Evolutionary conservation across 139 green algal species (phyloP).

Genomic region (Axilococcus clingmanii): DNA sequence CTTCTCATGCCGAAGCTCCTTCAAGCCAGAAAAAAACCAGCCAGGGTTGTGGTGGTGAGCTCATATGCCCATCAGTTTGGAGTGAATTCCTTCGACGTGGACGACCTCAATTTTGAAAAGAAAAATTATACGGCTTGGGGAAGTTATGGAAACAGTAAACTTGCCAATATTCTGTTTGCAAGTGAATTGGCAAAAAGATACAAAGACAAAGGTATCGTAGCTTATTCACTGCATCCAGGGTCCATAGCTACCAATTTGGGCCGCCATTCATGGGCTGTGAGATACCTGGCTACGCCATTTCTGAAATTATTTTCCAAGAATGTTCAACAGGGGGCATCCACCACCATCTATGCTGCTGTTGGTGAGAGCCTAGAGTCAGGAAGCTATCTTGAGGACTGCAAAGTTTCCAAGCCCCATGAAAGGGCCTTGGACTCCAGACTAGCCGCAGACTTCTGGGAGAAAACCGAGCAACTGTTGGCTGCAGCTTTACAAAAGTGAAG

Average conservation of each 20-base stretch:
- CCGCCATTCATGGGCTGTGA: conserved; percentile 11
- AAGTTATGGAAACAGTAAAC: conserved; percentile 44
- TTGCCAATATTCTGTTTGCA: conserved; percentile 38
- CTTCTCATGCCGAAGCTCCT: conserved; percentile 21
- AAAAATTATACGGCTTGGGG: conserved; percentile 9
- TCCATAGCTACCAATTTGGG: conserved; percentile 65
- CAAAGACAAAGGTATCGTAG: conserved; percentile 29
- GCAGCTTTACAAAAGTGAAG: conserved; percentile 1
- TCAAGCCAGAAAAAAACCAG: background rate
- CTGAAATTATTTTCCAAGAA: background rate
- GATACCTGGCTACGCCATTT: background rate
- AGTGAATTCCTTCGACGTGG: conserved; percentile 11
- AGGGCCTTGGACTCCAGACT: conserved; percentile 13
- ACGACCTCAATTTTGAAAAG: conserved; percentile 19
- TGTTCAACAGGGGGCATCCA: conserved; percentile 52
- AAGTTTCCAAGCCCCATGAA: conserved; percentile 1
- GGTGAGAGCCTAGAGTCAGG: conserved; percentile 39
- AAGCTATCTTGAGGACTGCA: conserved; percentile 62
- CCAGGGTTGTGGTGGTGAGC: conserved; percentile 16
- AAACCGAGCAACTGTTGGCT: conserved; percentile 44
- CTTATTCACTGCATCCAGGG: conserved; percentile 70
- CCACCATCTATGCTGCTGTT: conserved; percentile 52
- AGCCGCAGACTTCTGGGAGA: conserved; percentile 38
- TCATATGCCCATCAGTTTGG: conserved; percentile 14
- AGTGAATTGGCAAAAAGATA: conserved; percentile 40